Evolutionary conservation across 306 rosid species (phyloP).

Genomic region (Inga oerstediana): DNA sequence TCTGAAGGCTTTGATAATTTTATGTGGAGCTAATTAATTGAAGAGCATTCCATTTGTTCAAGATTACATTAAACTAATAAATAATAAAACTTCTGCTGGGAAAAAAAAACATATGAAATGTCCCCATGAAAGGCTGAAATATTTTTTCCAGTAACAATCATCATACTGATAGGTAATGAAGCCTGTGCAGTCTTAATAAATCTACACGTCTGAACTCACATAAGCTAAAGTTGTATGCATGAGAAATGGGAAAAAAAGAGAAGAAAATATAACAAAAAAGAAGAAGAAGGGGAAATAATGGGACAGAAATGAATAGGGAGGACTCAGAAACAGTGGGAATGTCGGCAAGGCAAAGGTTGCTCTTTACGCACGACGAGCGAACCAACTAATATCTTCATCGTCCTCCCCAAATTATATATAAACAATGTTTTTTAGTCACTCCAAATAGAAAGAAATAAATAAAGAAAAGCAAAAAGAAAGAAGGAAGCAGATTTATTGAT

Average conservation of each 20-base stretch:
- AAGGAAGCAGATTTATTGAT: not conserved
- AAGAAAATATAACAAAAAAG: not conserved
- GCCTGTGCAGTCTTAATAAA: not conserved
- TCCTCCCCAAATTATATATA: slow-evolving; percentile 9
- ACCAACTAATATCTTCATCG: slow-evolving; percentile 55
- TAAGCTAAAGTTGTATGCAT: not conserved
- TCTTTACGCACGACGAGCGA: slow-evolving; percentile 74
- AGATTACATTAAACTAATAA: not conserved
- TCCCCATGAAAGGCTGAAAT: not conserved
- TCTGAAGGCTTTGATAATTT: not conserved
- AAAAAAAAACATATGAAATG: not conserved
- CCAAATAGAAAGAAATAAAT: not conserved
- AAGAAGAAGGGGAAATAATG: too few species aligned
- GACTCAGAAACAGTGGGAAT: slow-evolving; percentile 51
- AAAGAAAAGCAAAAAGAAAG: not conserved
- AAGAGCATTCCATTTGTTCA: not conserved
- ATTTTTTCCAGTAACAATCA: too few species aligned
- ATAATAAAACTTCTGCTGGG: not conserved
- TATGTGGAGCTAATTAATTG: not conserved
- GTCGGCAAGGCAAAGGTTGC: slow-evolving; percentile 61
- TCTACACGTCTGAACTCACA: not conserved
- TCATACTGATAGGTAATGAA: too few species aligned
- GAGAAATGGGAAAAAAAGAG: not conserved
- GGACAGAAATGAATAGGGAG: slow-evolving; percentile 8
- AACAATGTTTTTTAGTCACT: not conserved